These are phyloP conservation scores for Neurospora tetraspora DNA, from an alignment of 495 filamentous ascomycete species.

Conservation along the genomic window DNA sequence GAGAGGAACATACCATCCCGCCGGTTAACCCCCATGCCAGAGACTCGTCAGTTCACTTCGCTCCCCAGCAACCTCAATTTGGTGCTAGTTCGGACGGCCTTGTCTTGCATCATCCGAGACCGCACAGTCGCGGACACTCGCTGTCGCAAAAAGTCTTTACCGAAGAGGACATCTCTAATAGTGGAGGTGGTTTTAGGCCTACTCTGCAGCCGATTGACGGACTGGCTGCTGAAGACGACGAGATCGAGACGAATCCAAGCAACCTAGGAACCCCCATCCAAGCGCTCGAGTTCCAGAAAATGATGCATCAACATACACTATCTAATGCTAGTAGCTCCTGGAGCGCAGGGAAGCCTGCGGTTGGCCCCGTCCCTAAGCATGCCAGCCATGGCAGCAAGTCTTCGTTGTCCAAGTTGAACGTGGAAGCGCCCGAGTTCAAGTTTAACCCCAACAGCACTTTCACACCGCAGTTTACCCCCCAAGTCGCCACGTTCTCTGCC, in stretches of 20 bases:
- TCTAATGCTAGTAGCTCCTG: constrained; percentile 42
- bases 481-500: constrained; percentile 23
- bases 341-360: constrained; percentile 29
- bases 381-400: constrained; percentile 50
- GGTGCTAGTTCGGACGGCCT: constrained; percentile 34
- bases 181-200: constrained; percentile 20
- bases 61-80: constrained; percentile 27
- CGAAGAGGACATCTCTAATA: constrained; percentile 30
- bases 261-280: constrained; percentile 53
- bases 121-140: constrained; percentile 50
- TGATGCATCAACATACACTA: constrained; percentile 29
- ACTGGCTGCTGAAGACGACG: constrained; percentile 45
- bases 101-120: constrained; percentile 51
- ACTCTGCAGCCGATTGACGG: constrained; percentile 19
- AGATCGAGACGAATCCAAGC: constrained; percentile 70
- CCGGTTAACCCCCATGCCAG: constrained; percentile 20
- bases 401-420: constrained; percentile 72
- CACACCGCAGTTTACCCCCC: constrained; percentile 39
- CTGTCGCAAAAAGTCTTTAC: constrained; percentile 44
- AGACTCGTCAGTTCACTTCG: constrained; percentile 35
- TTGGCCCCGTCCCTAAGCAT: constrained; percentile 6
- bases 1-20: constrained; percentile 27
- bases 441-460: constrained; percentile 59
- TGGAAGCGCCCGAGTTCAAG: constrained; percentile 78
- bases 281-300: constrained; percentile 27